phyloP scores from a whole-genome alignment of 306 rosid species.

The Chamaecrista fasciculata region DNA sequence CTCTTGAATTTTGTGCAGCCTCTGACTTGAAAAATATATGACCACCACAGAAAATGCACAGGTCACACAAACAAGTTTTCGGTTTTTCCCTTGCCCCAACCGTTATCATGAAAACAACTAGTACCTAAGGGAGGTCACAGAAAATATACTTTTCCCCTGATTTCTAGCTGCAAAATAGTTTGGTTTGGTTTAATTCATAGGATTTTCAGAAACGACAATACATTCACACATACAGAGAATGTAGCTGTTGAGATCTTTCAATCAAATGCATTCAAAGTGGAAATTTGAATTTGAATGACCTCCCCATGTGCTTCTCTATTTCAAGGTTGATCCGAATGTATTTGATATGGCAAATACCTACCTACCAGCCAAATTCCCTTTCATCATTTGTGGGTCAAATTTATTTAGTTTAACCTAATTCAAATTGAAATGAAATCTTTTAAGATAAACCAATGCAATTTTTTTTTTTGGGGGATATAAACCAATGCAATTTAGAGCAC shows the following conservation, averaged over 20 bases:
- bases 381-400: background rate
- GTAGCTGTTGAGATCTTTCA: constrained; percentile 11
- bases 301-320: constrained; percentile 4
- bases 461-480: too few species aligned
- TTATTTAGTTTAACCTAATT: too few species aligned
- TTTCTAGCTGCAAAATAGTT: constrained; percentile 20
- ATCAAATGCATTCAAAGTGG: constrained; percentile 17
- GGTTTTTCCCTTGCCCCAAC: background rate
- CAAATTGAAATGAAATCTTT: too few species aligned
- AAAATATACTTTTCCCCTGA: background rate
- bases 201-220: constrained; percentile 17
- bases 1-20: background rate
- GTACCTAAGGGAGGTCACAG: constrained; percentile 11
- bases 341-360: background rate
- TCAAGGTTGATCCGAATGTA: background rate
- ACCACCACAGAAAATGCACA: background rate
- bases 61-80: constrained; percentile 9
- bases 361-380: background rate
- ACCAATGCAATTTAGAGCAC: too few species aligned
- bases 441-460: too few species aligned
- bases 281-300: constrained; percentile 26
- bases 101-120: background rate
- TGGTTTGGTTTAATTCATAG: constrained; percentile 1
- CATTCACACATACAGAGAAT: constrained; percentile 13
- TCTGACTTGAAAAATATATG: background rate